phyloP scores from a whole-genome alignment of 2,329 filamentous ascomycete species.

The Colletotrichum karsti region DNA sequence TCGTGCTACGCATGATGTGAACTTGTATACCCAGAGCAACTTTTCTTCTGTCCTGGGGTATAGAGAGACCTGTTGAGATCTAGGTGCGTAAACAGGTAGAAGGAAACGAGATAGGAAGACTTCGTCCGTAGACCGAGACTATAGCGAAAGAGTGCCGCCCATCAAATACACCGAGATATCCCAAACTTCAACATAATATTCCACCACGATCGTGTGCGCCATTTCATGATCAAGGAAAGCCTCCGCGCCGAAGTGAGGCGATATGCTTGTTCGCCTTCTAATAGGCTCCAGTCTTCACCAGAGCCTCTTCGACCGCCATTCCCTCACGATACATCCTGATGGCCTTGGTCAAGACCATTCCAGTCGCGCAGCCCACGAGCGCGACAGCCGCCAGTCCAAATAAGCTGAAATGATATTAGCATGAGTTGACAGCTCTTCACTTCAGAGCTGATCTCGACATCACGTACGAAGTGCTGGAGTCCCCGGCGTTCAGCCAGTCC shows the following conservation, averaged over 20 bases:
- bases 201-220: too few species aligned
- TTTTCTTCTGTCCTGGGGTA: too few species aligned
- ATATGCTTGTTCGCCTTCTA: neutral
- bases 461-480: neutral
- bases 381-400: neutral
- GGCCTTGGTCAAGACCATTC: neutral
- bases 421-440: neutral
- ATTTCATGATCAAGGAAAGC: neutral
- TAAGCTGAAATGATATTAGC: neutral
- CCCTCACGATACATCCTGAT: neutral
- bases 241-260: too few species aligned
- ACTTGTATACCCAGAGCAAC: too few species aligned
- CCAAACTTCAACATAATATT: neutral
- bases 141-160: too few species aligned
- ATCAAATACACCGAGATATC: too few species aligned
- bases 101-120: too few species aligned
- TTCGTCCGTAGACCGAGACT: too few species aligned
- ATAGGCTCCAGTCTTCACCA: neutral
- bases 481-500: neutral
- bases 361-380: neutral
- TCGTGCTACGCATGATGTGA: too few species aligned
- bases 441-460: neutral
- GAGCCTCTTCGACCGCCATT: neutral
- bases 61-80: too few species aligned
- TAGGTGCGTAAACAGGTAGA: too few species aligned